Evolutionary conservation across 2,329 filamentous ascomycete species (phyloP).

Genomic region (Neofusicoccum parvum): DNA sequence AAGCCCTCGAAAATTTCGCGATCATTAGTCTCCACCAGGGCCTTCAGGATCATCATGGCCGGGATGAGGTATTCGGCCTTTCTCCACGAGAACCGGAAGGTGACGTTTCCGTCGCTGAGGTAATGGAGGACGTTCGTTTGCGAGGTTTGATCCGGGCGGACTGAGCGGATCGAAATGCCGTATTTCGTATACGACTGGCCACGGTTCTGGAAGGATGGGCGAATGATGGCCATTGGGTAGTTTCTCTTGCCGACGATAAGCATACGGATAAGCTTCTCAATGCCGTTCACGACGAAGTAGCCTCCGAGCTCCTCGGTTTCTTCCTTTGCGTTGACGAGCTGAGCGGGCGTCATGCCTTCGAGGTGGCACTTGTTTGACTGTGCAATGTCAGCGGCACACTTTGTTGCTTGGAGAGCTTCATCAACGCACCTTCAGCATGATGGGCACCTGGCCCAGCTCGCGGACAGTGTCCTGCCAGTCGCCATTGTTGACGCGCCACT

Average conservation of each 20-base stretch:
- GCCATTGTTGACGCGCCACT: constrained; percentile 84
- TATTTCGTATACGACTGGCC: constrained; percentile 85
- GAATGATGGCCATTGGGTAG: constrained; percentile 91
- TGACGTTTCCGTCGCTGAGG: constrained; percentile 91
- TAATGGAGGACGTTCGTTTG: constrained; percentile 98
- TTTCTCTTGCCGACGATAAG: constrained; percentile 88
- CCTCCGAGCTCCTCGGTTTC: constrained; percentile 95
- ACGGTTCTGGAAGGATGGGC: constrained; percentile 85
- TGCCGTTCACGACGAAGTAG: constrained; percentile 97
- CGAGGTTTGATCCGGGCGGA: constrained; percentile 95
- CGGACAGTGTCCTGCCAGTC: constrained; percentile 80
- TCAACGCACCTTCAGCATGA: constrained; percentile 81
- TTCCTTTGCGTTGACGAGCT: constrained; percentile 84
- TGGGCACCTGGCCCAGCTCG: constrained; percentile 84
- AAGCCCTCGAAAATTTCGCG: constrained; percentile 94
- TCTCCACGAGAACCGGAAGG: constrained; percentile 95
- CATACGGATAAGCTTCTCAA: constrained; percentile 94
- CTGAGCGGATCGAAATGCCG: constrained; percentile 88
- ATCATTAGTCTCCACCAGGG: constrained; percentile 92
- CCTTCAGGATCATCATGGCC: constrained; percentile 95
- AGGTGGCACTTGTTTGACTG: constrained; percentile 90
- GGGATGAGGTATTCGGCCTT: constrained; percentile 97
- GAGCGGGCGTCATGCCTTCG: constrained; percentile 78
- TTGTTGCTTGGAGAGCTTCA: background rate
- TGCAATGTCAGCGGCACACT: constrained; percentile 27